Evolutionary conservation across 2,329 filamentous ascomycete genomes (phyloP).

Genomic region (Trichoderma arundinaceum): DNA sequence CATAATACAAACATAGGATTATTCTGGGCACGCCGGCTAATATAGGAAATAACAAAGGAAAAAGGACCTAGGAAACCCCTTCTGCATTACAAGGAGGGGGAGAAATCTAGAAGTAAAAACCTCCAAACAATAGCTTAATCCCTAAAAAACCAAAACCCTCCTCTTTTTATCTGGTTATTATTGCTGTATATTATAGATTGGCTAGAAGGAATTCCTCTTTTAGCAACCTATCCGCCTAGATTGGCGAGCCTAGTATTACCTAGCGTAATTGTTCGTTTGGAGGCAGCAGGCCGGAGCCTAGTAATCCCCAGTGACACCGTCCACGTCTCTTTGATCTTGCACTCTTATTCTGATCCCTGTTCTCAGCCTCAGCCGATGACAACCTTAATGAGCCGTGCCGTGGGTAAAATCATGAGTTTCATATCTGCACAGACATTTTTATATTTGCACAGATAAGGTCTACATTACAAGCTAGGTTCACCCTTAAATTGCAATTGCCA

Average conservation of each 20-base stretch:
- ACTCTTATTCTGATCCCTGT: neutral
- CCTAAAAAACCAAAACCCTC: neutral
- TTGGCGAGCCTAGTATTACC: neutral
- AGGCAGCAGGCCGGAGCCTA: neutral
- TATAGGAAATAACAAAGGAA: neutral
- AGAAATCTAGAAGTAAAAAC: neutral
- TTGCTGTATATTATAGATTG: neutral
- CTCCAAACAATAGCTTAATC: neutral
- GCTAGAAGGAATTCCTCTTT: neutral
- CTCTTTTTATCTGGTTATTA: neutral
- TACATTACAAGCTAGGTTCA: neutral
- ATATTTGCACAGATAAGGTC: neutral
- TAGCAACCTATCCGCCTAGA: neutral
- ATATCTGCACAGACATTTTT: neutral
- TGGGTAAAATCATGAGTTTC: constrained; percentile 1
- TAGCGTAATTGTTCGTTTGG: neutral
- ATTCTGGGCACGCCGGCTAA: neutral
- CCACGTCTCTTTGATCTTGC: neutral
- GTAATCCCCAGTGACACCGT: neutral
- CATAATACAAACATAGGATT: neutral
- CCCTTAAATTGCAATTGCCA: neutral
- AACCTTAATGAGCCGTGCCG: neutral
- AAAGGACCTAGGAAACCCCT: neutral
- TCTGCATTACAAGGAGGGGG: neutral
- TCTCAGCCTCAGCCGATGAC: constrained; percentile 1